A percentile compares a stretch with the other conserved stretches of the same genome.
phyloP scores from a whole-genome alignment of 176 grass and related monocot species.

The Carex pumila region DNA sequence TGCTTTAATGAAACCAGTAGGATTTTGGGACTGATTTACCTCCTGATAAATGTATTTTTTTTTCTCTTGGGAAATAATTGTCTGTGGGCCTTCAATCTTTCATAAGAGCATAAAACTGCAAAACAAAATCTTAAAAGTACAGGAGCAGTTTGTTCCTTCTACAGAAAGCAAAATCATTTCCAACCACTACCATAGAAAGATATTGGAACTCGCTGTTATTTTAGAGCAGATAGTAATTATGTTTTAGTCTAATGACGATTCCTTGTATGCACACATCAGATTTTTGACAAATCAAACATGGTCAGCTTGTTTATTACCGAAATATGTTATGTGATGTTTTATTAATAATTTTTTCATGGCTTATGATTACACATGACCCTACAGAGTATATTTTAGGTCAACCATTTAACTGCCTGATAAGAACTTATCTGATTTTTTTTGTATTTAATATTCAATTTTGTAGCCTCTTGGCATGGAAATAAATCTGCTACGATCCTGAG shows the following conservation, averaged over 20 bases:
- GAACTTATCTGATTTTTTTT: background rate
- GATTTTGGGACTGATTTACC: background rate
- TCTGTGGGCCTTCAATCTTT: background rate
- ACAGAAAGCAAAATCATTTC: background rate
- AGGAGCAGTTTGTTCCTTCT: slow-evolving; percentile 1
- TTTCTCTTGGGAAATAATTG: background rate
- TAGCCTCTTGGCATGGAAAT: background rate
- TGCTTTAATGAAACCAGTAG: background rate
- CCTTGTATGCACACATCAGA: background rate
- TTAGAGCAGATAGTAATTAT: background rate
- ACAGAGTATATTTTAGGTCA: background rate
- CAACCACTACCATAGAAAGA: background rate
- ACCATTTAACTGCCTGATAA: slow-evolving; percentile 4
- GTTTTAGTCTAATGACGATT: background rate
- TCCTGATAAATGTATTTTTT: background rate
- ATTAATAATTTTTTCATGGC: background rate
- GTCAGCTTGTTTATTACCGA: background rate
- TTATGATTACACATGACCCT: background rate
- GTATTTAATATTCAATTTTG: background rate
- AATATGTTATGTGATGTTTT: background rate
- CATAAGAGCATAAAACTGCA: background rate
- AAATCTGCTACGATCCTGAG: too few species aligned
- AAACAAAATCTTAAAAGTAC: background rate
- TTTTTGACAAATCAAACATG: slow-evolving; percentile 2
- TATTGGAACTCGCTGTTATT: background rate